Percentiles rank a stretch among this genome's conserved stretches.
Evolutionary conservation across 2,329 filamentous ascomycete species (phyloP).

Genomic region (Clarireedia paspali): DNA sequence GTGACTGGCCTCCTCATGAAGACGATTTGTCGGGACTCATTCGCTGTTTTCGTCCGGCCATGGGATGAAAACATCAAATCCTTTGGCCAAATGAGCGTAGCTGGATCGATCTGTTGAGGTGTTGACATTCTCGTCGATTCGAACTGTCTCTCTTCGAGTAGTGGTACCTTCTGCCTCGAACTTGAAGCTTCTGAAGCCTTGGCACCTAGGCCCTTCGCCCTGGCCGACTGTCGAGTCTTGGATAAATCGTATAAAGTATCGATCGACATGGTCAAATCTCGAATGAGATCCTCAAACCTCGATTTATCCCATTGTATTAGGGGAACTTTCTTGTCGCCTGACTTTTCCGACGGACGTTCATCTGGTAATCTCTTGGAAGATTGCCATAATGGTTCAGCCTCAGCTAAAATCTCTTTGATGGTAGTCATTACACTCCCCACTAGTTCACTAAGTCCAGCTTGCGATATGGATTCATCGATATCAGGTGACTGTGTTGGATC

Average conservation of each 20-base stretch:
- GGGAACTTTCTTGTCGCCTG: constrained; percentile 45
- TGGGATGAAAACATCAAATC: constrained; percentile 17
- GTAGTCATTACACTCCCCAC: constrained; percentile 73
- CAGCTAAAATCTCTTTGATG: constrained; percentile 71
- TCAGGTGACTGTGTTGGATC: constrained; percentile 60
- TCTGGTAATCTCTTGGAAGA: constrained; percentile 42
- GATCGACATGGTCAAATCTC: constrained; percentile 68
- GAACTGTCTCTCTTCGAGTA: constrained; percentile 35
- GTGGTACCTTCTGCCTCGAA: constrained; percentile 17
- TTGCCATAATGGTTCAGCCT: constrained; percentile 65
- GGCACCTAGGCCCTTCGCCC: constrained; percentile 11
- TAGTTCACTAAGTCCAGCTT: constrained; percentile 67
- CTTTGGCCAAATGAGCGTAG: constrained; percentile 39
- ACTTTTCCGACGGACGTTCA: constrained; percentile 24
- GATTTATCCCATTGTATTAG: constrained; percentile 60
- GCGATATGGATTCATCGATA: constrained; percentile 64
- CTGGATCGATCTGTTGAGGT: constrained; percentile 51
- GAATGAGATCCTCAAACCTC: constrained; percentile 68
- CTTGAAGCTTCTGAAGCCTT: constrained; percentile 17
- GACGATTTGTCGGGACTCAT: constrained; percentile 31
- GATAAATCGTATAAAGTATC: constrained; percentile 75
- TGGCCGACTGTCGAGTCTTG: constrained; percentile 45
- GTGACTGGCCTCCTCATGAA: constrained; percentile 26
- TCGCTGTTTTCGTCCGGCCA: constrained; percentile 17
- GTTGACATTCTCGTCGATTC: constrained; percentile 55